Evolutionary conservation across 768 basidiomycete species (phyloP).

Genomic region (Saitozyma sp.): DNA sequence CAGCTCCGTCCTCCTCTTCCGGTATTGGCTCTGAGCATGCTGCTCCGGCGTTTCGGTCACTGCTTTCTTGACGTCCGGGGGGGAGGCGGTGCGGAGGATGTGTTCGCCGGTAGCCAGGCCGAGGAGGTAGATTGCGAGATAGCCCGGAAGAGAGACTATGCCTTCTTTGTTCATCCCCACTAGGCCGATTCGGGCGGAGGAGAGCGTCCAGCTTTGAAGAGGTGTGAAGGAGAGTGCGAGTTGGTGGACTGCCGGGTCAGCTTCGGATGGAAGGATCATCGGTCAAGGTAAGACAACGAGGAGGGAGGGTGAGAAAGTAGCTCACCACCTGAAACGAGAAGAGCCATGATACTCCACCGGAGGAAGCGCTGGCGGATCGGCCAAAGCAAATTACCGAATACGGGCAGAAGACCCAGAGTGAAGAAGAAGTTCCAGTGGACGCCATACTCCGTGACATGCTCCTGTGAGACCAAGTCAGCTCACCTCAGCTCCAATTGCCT

Average conservation of each 20-base stretch:
- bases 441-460: constrained; percentile 95
- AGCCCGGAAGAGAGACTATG: constrained; percentile 72
- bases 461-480: constrained; percentile 56
- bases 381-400: constrained; percentile 69
- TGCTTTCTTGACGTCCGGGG: constrained; percentile 1
- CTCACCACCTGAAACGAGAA: constrained; percentile 60
- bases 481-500: background rate
- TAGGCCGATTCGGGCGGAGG: constrained; percentile 64
- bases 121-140: constrained; percentile 83
- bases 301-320: background rate
- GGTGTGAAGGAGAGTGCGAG: constrained; percentile 60
- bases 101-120: constrained; percentile 80
- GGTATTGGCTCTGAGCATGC: constrained; percentile 19
- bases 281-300: background rate
- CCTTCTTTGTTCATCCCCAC: constrained; percentile 90
- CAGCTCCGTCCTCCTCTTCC: constrained; percentile 60
- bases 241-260: constrained; percentile 65
- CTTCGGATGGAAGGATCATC: background rate
- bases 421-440: constrained; percentile 99
- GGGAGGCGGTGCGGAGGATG: constrained; percentile 59
- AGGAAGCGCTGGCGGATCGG: constrained; percentile 61
- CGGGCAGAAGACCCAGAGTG: constrained; percentile 77
- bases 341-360: constrained; percentile 65
- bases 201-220: constrained; percentile 66
- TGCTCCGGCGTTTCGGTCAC: constrained; percentile 9